Evolutionary conservation across 768 basidiomycete species (phyloP), one percentile per base, ranked within the genome.

Genomic region (Cystobasidium ongulense): DNA sequence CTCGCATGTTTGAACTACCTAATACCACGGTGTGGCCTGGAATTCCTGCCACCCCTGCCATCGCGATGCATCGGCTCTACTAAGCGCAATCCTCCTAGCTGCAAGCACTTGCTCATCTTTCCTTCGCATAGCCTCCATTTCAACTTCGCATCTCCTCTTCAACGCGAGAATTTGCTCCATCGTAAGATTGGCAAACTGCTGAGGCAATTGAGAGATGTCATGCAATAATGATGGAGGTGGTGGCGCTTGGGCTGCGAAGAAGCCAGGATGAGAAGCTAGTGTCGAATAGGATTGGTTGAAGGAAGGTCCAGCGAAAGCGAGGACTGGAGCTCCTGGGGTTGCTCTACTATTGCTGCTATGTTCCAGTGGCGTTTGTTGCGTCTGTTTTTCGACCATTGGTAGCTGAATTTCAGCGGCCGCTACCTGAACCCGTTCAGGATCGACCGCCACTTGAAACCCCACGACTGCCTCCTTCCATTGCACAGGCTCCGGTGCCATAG

Each of bases 21-120:
- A 68, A 35, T 71, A 71, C 68, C 68, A 71, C 13, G 68, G 68
- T 23, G 54, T 59, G 1, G 68, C 68, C 11, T 35, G 31, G 25
- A 27, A 31, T 53, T 71, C 68, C 43, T 59, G 52, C 68, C 68
- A 71, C 1, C 68, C 68, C 8, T 52, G 50, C 68, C 68, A 71
- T 39, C 68, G n/a, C n/a, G 21, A 35, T 35, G 43, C 43, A 71
- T 71, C 68, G 3, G 68, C 68, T 35, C 68, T 59, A 21, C 21
- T 17, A 8, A 59, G 13, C 21, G 25, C 18, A 13, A 57, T 13
- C 65, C 65, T 5, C 35, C 54, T 54, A 23, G 52, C 31, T 27
- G 25, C 33, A 23, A 31, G 33, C 3, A 59, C 43, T 17, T 71
- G 46, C n/a, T 35, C 50, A n/a, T 38, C 27, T 25, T 36, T 36